Conservation (phyloP, 148 eudicot species). For the Nepenthes gracilis region DNA sequence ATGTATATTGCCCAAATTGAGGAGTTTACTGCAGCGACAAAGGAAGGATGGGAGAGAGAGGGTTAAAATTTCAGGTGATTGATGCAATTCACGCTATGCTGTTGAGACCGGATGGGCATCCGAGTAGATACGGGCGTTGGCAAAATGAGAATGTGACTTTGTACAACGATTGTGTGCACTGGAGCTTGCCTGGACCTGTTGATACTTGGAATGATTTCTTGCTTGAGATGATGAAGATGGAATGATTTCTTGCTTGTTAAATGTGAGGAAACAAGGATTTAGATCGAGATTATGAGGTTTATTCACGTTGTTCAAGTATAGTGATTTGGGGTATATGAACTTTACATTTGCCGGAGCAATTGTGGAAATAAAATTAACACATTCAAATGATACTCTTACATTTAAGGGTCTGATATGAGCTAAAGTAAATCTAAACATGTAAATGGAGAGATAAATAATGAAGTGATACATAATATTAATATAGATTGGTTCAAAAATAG, state of each 20-base stretch:
- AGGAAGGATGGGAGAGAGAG: slow-evolving; percentile 21
- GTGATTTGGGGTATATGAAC: no score
- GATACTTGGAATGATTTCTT: slow-evolving; percentile 19
- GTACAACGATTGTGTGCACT: slow-evolving; percentile 64
- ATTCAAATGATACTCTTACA: no score
- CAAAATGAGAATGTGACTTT: slow-evolving; percentile 28
- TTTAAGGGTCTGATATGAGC: no score
- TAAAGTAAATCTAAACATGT: no score
- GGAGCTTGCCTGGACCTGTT: slow-evolving; percentile 64
- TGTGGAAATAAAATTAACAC: no score
- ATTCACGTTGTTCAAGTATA: no score
- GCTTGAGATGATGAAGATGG: slow-evolving; percentile 13
- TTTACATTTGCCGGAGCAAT: no score
- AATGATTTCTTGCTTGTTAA: neutral
- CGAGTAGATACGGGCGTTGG: slow-evolving; percentile 26
- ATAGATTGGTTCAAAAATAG: no score
- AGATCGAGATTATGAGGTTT: no score
- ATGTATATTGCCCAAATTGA: slow-evolving; percentile 39
- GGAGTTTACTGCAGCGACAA: slow-evolving; percentile 34
- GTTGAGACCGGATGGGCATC: slow-evolving; percentile 10
- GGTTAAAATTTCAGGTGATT: slow-evolving; percentile 23
- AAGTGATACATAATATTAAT: no score
- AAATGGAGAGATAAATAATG: no score
- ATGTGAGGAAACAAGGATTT: no score
- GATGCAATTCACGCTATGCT: slow-evolving; percentile 30